Conservation (phyloP, 257 asterid species). For the Rehmannia glutinosa region DNA sequence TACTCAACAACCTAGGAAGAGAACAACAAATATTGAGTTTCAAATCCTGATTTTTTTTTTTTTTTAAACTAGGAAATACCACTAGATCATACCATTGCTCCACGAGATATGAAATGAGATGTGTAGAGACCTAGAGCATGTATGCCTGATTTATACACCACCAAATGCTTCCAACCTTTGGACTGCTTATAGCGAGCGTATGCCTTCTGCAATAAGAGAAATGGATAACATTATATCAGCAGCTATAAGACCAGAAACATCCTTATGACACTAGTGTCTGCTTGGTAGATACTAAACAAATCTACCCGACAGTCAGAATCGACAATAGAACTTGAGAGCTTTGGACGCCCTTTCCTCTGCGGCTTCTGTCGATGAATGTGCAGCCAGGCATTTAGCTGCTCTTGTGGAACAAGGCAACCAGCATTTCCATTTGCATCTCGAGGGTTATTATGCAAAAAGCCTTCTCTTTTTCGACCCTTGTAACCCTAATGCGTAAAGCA, state of each 20-base stretch:
- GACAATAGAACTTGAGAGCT: constrained; percentile 30
- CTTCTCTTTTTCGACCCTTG: constrained; percentile 48
- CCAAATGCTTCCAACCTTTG: constrained; percentile 56
- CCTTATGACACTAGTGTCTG: not conserved
- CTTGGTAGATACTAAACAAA: not conserved
- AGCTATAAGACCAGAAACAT: not conserved
- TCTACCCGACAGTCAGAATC: constrained; percentile 51
- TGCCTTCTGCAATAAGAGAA: constrained; percentile 42
- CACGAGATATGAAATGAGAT: constrained; percentile 48
- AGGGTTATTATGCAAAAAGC: constrained; percentile 27
- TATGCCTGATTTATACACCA: constrained; percentile 63
- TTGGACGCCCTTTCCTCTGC: constrained; percentile 30
- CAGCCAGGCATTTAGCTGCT: constrained; percentile 67
- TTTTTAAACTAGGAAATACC: not conserved
- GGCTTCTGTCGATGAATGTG: constrained; percentile 47
- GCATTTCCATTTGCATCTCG: constrained; percentile 25
- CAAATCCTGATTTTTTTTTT: not conserved
- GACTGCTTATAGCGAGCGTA: constrained; percentile 56
- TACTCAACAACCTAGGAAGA: constrained; percentile 59
- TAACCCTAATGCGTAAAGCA: constrained; percentile 42
- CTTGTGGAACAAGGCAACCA: constrained; percentile 61
- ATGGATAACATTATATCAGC: not conserved
- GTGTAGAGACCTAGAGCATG: constrained; percentile 77
- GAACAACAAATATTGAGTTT: not conserved
- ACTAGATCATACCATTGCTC: constrained; percentile 47